Percentiles rank a stretch among this genome's conserved stretches.
phyloP scores from a whole-genome alignment of 345 rosid species.

The Odontarrhena argentea region DNA sequence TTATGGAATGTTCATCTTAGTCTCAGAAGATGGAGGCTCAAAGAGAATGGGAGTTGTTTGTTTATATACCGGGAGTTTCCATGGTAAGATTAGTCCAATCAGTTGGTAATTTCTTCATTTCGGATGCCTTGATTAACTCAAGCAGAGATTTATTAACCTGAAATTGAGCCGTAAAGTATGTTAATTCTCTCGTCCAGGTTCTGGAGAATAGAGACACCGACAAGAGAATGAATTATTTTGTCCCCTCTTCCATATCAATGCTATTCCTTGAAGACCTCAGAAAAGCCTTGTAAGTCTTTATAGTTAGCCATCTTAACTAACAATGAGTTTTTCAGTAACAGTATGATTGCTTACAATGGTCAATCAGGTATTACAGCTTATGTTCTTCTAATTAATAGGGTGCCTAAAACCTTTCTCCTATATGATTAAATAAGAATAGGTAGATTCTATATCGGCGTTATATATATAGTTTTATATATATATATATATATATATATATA shows the following conservation, averaged over 20 bases:
- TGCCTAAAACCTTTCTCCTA: background rate
- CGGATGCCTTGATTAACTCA: slow-evolving; percentile 65
- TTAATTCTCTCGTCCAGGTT: slow-evolving; percentile 27
- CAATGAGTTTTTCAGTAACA: slow-evolving; percentile 1
- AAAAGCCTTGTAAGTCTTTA: slow-evolving; percentile 16
- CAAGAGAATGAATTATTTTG: background rate
- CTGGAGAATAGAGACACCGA: background rate
- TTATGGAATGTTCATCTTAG: slow-evolving; percentile 14
- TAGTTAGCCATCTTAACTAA: slow-evolving; percentile 4
- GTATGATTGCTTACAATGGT: slow-evolving; percentile 9
- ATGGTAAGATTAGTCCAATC: slow-evolving; percentile 74
- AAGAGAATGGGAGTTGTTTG: background rate
- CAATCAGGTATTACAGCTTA: background rate
- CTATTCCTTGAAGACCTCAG: slow-evolving; percentile 15
- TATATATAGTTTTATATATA: too few species aligned
- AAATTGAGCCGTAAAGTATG: slow-evolving; percentile 26
- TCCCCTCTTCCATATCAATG: slow-evolving; percentile 18
- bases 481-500: too few species aligned
- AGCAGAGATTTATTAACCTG: slow-evolving; percentile 92
- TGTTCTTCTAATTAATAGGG: slow-evolving; percentile 2
- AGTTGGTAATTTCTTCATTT: slow-evolving; percentile 53
- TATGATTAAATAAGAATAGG: background rate
- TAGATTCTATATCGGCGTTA: too few species aligned
- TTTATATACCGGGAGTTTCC: slow-evolving; percentile 50
- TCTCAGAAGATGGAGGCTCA: slow-evolving; percentile 5